These are phyloP conservation scores for Pontederia crassipes DNA, from an alignment of 176 grass and related monocot species.

Conservation along the genomic window DNA sequence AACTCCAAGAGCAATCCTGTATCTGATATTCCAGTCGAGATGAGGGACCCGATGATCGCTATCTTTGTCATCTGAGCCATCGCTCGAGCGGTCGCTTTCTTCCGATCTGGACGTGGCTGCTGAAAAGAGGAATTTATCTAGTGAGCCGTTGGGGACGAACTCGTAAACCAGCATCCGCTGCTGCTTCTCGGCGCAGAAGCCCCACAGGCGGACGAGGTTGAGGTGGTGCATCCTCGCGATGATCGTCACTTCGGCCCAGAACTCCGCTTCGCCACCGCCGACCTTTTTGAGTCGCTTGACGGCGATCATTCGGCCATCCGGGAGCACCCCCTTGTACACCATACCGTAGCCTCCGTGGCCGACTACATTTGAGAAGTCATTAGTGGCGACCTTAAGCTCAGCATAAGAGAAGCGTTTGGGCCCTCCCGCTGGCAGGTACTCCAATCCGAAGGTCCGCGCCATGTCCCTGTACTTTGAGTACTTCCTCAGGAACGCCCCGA, in stretches of 20 bases:
- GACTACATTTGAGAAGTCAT: slow-evolving; percentile 69
- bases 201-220: slow-evolving; percentile 92
- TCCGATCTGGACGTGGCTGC: background rate
- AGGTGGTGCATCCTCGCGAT: slow-evolving; percentile 97
- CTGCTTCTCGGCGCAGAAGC: slow-evolving; percentile 86
- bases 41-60: slow-evolving; percentile 2
- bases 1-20: slow-evolving; percentile 71
- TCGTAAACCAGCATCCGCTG: slow-evolving; percentile 90
- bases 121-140: slow-evolving; percentile 79
- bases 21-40: slow-evolving; percentile 69
- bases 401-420: slow-evolving; percentile 73
- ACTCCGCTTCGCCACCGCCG: slow-evolving; percentile 74
- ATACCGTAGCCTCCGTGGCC: slow-evolving; percentile 64
- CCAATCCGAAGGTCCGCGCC: slow-evolving; percentile 77
- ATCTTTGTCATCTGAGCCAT: background rate
- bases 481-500: slow-evolving; percentile 91
- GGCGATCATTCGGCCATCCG: slow-evolving; percentile 64
- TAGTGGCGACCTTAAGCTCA: slow-evolving; percentile 79
- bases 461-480: slow-evolving; percentile 96
- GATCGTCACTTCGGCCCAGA: slow-evolving; percentile 96
- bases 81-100: background rate
- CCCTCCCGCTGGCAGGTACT: slow-evolving; percentile 71
- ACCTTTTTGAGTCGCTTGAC: slow-evolving; percentile 76
- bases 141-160: slow-evolving; percentile 86
- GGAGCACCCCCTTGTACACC: slow-evolving; percentile 68